Evolutionary conservation across 2,329 filamentous ascomycete genomes (phyloP).

Genomic region (Podosphaera xanthii): DNA sequence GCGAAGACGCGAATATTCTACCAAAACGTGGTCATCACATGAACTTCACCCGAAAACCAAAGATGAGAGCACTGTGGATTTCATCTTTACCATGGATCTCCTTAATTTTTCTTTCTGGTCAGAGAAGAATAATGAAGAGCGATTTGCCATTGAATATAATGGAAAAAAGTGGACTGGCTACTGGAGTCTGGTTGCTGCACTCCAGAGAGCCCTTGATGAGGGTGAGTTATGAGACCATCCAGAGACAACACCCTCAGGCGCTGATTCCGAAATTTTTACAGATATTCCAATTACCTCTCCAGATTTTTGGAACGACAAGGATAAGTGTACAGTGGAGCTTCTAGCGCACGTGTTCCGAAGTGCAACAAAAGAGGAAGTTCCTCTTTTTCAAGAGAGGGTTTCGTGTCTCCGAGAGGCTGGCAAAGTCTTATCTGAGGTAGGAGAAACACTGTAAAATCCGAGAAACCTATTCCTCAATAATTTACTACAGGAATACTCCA

Average conservation of each 20-base stretch:
- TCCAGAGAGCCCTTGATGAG: slow-evolving; percentile 77
- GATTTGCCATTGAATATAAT: slow-evolving; percentile 65
- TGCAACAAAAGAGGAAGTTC: slow-evolving; percentile 66
- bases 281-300: slow-evolving; percentile 75
- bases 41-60: slow-evolving; percentile 71
- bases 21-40: slow-evolving; percentile 67
- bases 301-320: slow-evolving; percentile 61
- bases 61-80: slow-evolving; percentile 59
- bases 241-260: background rate
- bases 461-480: background rate
- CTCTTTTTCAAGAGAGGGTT: slow-evolving; percentile 57
- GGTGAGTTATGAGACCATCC: slow-evolving; percentile 22
- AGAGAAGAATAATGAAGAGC: slow-evolving; percentile 36
- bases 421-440: slow-evolving; percentile 52
- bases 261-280: slow-evolving; percentile 18
- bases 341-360: slow-evolving; percentile 66
- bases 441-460: slow-evolving; percentile 7
- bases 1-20: slow-evolving; percentile 64
- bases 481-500: slow-evolving; percentile 41
- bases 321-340: slow-evolving; percentile 51
- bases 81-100: slow-evolving; percentile 94
- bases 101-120: slow-evolving; percentile 98
- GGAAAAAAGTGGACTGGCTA: slow-evolving; percentile 80
- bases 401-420: slow-evolving; percentile 66
- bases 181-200: slow-evolving; percentile 71